Evolutionary conservation across 1,284 basidiomycete genomes (phyloP).

Genomic region (Agroathelia rolfsii): DNA sequence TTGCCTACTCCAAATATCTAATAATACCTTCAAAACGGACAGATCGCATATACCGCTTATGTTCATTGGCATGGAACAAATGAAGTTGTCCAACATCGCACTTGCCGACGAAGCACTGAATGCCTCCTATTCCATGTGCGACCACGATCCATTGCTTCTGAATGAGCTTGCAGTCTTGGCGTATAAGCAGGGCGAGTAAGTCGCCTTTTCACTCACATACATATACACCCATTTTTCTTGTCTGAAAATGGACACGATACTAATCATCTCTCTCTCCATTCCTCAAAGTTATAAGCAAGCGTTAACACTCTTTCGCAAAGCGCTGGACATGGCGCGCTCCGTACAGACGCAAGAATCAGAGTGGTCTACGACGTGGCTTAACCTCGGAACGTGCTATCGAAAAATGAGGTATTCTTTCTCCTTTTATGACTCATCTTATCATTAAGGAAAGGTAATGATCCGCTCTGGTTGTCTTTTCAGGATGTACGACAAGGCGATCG

Average conservation of each 20-base stretch:
- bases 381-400: conserved; percentile 80
- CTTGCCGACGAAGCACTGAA: conserved; percentile 84
- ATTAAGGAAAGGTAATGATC: background rate
- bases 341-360: conserved; percentile 77
- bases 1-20: conserved; percentile 2
- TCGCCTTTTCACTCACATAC: conserved; percentile 12
- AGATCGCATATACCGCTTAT: conserved; percentile 90
- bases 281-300: conserved; percentile 59
- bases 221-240: conserved; percentile 6
- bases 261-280: background rate
- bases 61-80: conserved; percentile 98
- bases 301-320: conserved; percentile 57
- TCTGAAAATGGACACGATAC: conserved; percentile 10
- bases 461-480: conserved; percentile 26
- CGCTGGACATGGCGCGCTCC: conserved; percentile 66
- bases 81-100: conserved; percentile 75
- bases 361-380: conserved; percentile 86
- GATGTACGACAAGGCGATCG: conserved; percentile 58
- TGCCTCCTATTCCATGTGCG: conserved; percentile 73
- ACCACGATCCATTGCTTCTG: conserved; percentile 78
- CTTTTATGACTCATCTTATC: background rate
- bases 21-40: conserved; percentile 7
- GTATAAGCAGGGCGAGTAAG: conserved; percentile 78
- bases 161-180: conserved; percentile 94
- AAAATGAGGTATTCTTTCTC: conserved; percentile 48